Evolutionary conservation across 148 eudicot species (phyloP).

Genomic region (Beta vulgaris): DNA sequence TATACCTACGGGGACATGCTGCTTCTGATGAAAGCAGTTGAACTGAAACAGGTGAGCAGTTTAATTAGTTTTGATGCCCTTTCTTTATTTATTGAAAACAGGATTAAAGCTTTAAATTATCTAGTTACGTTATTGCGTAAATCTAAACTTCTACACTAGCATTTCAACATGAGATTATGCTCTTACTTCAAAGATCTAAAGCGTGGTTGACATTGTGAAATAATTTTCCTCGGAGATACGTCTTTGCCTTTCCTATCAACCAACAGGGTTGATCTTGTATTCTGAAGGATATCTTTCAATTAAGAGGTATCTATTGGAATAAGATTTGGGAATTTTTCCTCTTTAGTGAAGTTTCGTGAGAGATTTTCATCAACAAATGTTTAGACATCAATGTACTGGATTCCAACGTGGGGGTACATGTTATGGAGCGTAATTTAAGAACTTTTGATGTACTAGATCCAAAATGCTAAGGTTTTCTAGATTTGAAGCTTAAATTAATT

Average conservation of each 20-base stretch:
- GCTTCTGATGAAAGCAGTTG: slow-evolving; percentile 69
- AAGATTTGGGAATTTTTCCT: background rate
- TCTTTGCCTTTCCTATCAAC: background rate
- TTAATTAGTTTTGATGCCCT: background rate
- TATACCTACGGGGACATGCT: slow-evolving; percentile 67
- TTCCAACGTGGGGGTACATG: background rate
- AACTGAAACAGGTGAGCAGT: slow-evolving; percentile 56
- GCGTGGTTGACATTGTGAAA: background rate
- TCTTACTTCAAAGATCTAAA: background rate
- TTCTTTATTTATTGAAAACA: no score
- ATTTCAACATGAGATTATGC: no score
- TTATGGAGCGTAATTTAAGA: background rate
- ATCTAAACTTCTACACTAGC: no score
- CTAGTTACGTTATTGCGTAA: no score
- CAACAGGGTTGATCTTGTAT: background rate
- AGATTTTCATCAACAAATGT: background rate
- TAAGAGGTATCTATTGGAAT: background rate
- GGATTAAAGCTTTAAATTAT: no score
- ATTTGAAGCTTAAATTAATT: no score
- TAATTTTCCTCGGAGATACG: background rate
- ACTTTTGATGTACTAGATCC: no score
- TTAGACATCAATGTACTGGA: background rate
- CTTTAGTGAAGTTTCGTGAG: background rate
- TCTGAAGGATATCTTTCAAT: background rate
- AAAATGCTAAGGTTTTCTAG: no score